Evolutionary conservation across 1,139 yeast species (phyloP), one percentile per base, ranked within the genome.

Genomic region (Pichia sp.): DNA sequence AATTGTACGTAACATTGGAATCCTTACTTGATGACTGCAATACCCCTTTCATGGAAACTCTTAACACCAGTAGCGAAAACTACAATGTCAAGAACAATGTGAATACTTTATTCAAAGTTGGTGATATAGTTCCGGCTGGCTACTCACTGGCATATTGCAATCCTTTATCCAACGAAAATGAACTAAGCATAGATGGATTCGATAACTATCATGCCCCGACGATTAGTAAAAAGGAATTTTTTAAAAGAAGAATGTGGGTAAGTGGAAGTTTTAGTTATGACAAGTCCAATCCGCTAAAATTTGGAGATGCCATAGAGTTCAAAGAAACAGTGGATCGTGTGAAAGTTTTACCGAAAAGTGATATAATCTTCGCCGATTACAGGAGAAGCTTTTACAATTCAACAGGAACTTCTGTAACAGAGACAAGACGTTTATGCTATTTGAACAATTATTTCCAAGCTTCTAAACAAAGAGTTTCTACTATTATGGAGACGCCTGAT

Each of bases 121-220:
- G 71, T 0, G 55, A 58, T 3, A 34, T 50, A 0, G 50, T 76
- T 3, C 77, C 78, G 9, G 63, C 66, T 12, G 95, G 95, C 0
- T 82, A 79, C 57, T 90, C 87, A 58, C 74, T 89, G 53, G 67
- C 85, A 3, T 88, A 76, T 65, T 82, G 82, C 66, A 80, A 79
- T 56, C 82, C 85, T 4, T 69, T 74, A 37, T 81, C 78, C 42
- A 54, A 55, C 25, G 89, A 82, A 58, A 50, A 58, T 0, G 66
- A 66, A 3, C 63, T 88, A 25, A 83, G 86, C 0, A 46, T 62
- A 2, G 98, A 91, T 66, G 97, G 97, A 0, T 91, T 88, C 67
- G 96, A 87, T 60, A 75, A 83, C 52, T 81, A 84, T 60, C 96
- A 87, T 65, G 83, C 93, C 0, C 96, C 96, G 0, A 61, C 50